Evolutionary conservation across 2,329 filamentous ascomycete species (phyloP).

Genomic region (Mariannaea elegans): DNA sequence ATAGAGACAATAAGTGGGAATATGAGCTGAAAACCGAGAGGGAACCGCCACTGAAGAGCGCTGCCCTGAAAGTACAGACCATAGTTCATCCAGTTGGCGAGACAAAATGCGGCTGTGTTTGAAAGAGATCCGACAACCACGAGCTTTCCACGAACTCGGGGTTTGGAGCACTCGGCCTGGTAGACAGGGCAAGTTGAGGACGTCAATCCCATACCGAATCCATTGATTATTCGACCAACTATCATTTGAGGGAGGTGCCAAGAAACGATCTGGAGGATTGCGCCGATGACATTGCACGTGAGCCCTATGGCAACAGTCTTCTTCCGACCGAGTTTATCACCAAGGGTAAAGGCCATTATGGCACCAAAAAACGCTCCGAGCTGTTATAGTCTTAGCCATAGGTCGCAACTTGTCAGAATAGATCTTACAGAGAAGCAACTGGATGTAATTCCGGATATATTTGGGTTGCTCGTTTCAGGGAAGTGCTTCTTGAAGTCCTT

Average conservation of each 20-base stretch:
- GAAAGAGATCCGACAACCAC: slow-evolving; percentile 53
- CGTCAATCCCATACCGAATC: slow-evolving; percentile 49
- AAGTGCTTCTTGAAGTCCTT: slow-evolving; percentile 50
- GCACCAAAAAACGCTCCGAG: slow-evolving; percentile 46
- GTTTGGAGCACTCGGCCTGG: slow-evolving; percentile 44
- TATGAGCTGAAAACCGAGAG: slow-evolving; percentile 46
- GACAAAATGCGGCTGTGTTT: slow-evolving; percentile 53
- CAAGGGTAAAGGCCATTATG: slow-evolving; percentile 41
- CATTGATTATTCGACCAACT: slow-evolving; percentile 52
- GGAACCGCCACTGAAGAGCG: slow-evolving; percentile 40
- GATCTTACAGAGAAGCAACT: slow-evolving; percentile 53
- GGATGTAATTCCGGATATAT: slow-evolving; percentile 54
- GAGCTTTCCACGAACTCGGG: slow-evolving; percentile 53
- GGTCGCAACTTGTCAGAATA: no score
- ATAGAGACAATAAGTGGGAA: slow-evolving; percentile 44
- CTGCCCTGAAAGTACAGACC: slow-evolving; percentile 47
- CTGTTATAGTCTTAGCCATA: slow-evolving; percentile 23
- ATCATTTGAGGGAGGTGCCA: slow-evolving; percentile 52
- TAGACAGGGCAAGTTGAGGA: slow-evolving; percentile 48
- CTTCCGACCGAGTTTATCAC: slow-evolving; percentile 46
- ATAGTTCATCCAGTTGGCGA: slow-evolving; percentile 60
- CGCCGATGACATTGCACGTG: slow-evolving; percentile 44
- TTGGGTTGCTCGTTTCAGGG: slow-evolving; percentile 48
- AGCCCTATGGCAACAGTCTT: slow-evolving; percentile 45
- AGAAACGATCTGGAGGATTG: slow-evolving; percentile 45